A percentile compares a stretch with the other conserved stretches of the same genome.
phyloP scores from a whole-genome alignment of 768 basidiomycete genomes.

The Mycena venus region DNA sequence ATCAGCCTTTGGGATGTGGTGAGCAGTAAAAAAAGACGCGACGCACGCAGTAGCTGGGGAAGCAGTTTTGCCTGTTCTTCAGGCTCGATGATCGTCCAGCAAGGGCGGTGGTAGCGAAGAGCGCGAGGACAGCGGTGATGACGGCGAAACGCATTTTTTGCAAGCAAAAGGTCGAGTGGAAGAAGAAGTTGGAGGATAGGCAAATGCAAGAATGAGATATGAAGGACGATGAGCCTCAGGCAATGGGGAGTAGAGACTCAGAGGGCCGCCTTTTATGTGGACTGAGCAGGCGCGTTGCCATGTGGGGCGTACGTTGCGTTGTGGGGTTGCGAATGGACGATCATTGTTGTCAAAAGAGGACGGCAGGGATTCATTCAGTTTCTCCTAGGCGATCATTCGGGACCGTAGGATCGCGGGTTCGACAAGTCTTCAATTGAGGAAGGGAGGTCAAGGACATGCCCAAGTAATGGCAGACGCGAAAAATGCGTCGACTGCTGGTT shows the following conservation, averaged over 20 bases:
- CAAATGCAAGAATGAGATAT: background rate
- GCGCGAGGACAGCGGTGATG: background rate
- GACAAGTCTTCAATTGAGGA: no score
- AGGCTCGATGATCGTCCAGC: background rate
- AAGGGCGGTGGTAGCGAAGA: conserved; percentile 7
- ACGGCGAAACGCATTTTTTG: conserved; percentile 1
- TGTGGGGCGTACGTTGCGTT: background rate
- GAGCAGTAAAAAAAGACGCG: background rate
- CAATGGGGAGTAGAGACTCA: background rate
- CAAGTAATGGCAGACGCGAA: no score
- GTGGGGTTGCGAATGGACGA: background rate
- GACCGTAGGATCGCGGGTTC: no score
- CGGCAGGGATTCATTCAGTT: no score
- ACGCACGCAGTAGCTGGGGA: background rate
- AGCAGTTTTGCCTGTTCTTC: background rate
- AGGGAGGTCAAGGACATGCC: no score
- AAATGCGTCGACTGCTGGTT: no score
- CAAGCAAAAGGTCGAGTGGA: background rate
- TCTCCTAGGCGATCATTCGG: no score
- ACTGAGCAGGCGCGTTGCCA: background rate
- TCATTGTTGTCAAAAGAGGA: no score
- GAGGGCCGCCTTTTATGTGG: background rate
- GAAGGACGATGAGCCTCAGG: background rate
- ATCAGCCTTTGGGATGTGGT: background rate
- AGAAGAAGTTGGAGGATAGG: background rate